These are phyloP conservation scores for Moniliophthora roreri DNA, from an alignment of 1,284 basidiomycete species.

Conservation along the genomic window DNA sequence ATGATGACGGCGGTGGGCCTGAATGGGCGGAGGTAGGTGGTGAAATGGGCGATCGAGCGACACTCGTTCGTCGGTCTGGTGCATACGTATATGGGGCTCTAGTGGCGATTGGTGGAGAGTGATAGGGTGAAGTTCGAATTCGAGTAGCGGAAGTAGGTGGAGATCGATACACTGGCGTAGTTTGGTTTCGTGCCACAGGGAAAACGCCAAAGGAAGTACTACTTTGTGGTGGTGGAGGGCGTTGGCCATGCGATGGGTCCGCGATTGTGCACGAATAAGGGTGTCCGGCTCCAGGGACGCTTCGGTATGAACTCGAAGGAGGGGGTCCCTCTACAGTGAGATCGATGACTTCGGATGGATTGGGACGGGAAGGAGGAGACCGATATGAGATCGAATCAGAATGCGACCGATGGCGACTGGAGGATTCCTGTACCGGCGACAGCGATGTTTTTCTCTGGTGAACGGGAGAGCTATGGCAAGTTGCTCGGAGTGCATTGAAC, in stretches of 20 bases:
- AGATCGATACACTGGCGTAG: no score
- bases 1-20: background rate
- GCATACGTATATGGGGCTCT: background rate
- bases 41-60: background rate
- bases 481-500: background rate
- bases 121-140: background rate
- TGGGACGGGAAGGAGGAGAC: background rate
- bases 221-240: no score
- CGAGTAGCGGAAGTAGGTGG: no score
- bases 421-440: background rate
- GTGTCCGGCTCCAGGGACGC: background rate
- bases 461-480: background rate
- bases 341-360: background rate
- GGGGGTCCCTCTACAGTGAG: background rate
- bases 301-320: background rate
- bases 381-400: background rate
- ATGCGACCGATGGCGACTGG: background rate
- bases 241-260: no score
- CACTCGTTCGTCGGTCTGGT: background rate
- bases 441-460: background rate
- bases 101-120: background rate
- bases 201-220: no score
- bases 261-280: background rate
- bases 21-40: slow-evolving; percentile 1
- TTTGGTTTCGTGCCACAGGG: no score